These are phyloP conservation scores for Sabuloglossum arenarium DNA, from an alignment of 495 filamentous ascomycete species.

Conservation along the genomic window DNA sequence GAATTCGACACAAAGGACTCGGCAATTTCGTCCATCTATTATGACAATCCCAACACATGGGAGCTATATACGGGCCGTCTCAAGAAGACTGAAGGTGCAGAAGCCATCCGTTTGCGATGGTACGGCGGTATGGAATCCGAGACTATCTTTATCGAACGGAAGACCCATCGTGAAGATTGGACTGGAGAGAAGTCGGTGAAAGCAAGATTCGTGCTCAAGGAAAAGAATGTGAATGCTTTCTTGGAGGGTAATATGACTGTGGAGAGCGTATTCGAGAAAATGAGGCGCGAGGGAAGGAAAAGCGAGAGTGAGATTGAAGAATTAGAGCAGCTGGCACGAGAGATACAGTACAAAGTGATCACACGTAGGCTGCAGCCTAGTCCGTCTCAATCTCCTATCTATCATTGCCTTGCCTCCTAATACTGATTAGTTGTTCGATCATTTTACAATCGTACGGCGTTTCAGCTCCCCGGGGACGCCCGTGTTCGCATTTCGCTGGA, in stretches of 20 bases:
- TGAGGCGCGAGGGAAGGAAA: constrained; percentile 84
- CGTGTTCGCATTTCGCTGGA: constrained; percentile 93
- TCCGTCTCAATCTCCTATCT: not conserved
- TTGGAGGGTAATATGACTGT: constrained; percentile 63
- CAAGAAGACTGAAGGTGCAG: constrained; percentile 94
- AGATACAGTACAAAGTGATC: constrained; percentile 83
- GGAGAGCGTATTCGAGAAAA: constrained; percentile 76
- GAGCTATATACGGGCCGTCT: constrained; percentile 83
- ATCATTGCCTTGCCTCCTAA: not conserved
- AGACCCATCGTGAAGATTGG: constrained; percentile 98
- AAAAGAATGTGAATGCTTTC: constrained; percentile 90
- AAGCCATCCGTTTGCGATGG: constrained; percentile 92
- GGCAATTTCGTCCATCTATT: constrained; percentile 97
- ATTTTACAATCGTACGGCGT: constrained; percentile 95
- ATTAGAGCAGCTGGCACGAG: constrained; percentile 69
- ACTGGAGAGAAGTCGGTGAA: constrained; percentile 98
- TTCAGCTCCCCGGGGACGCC: constrained; percentile 91
- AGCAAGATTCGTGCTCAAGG: constrained; percentile 82
- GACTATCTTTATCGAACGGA: constrained; percentile 91
- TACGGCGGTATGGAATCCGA: constrained; percentile 91
- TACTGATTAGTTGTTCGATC: constrained; percentile 47
- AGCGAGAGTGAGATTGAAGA: constrained; percentile 72
- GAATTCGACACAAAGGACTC: constrained; percentile 79
- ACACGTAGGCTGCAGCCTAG: constrained; percentile 59
- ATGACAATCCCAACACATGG: constrained; percentile 82